Conservation (phyloP, 177 flowering plant species). For the Vitis hybrid region DNA sequence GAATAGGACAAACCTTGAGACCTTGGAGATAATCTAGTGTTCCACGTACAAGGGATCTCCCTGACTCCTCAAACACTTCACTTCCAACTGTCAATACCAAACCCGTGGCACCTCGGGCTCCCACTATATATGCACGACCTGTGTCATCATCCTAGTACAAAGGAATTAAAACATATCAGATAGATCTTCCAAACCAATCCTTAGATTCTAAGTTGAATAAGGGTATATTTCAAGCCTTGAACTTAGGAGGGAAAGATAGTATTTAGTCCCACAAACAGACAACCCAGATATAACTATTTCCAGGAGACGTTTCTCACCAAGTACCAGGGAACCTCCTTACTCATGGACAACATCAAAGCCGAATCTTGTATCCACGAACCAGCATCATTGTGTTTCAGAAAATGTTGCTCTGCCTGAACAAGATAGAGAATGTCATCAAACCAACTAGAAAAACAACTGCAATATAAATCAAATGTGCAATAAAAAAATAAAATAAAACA, state of each 20-base stretch:
- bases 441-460: neutral
- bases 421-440: neutral
- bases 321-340: slow-evolving; percentile 97
- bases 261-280: neutral
- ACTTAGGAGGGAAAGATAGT: neutral
- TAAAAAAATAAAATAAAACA: neutral
- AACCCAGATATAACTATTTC: neutral
- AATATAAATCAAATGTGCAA: neutral
- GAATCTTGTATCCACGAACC: slow-evolving; percentile 99
- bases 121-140: slow-evolving; percentile 74
- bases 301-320: slow-evolving; percentile 50
- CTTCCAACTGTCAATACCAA: slow-evolving; percentile 82
- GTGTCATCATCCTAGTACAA: slow-evolving; percentile 90
- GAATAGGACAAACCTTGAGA: slow-evolving; percentile 67
- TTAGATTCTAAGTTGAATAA: neutral
- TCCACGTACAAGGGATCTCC: slow-evolving; percentile 88
- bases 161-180: neutral
- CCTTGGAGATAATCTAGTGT: slow-evolving; percentile 95
- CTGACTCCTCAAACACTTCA: slow-evolving; percentile 96
- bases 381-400: slow-evolving; percentile 93
- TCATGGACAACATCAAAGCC: slow-evolving; percentile 89
- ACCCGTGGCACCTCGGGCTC: slow-evolving; percentile 89
- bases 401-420: slow-evolving; percentile 89
- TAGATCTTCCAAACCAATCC: neutral
- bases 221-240: neutral